Evolutionary conservation across 305 asterid genomes (phyloP).

Genomic region (Fraxinus velutina): DNA sequence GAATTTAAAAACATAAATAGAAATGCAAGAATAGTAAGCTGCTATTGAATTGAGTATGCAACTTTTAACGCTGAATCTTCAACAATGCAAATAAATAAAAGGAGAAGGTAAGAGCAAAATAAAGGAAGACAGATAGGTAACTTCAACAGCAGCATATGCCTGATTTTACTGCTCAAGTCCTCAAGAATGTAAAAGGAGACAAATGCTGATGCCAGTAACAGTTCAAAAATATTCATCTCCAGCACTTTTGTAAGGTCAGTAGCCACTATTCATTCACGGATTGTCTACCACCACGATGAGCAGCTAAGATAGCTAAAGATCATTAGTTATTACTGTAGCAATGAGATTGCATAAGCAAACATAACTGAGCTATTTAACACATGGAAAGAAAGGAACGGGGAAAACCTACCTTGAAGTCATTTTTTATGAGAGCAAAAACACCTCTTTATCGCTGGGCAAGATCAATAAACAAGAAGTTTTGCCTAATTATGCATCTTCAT

Average conservation of each 20-base stretch:
- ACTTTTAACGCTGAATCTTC: conserved; percentile 13
- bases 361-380: not conserved
- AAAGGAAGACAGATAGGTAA: not conserved
- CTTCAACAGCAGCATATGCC: not conserved
- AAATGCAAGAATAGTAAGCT: not conserved
- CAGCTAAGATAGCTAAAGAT: not conserved
- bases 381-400: not conserved
- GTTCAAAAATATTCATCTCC: conserved; percentile 3
- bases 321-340: not conserved
- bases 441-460: not conserved
- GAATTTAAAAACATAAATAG: not conserved
- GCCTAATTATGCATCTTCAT: not conserved
- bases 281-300: conserved; percentile 12
- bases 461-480: not conserved
- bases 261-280: not conserved
- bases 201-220: conserved; percentile 12
- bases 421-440: not conserved
- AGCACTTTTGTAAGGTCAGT: not conserved
- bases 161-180: not conserved
- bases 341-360: not conserved
- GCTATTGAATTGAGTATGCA: not conserved
- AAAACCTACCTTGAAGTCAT: not conserved
- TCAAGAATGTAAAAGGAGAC: conserved; percentile 1
- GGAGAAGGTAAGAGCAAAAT: conserved; percentile 2
- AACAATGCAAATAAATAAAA: conserved; percentile 10